phyloP scores from a whole-genome alignment of 306 rosid species.

The Rubus parviflorus region DNA sequence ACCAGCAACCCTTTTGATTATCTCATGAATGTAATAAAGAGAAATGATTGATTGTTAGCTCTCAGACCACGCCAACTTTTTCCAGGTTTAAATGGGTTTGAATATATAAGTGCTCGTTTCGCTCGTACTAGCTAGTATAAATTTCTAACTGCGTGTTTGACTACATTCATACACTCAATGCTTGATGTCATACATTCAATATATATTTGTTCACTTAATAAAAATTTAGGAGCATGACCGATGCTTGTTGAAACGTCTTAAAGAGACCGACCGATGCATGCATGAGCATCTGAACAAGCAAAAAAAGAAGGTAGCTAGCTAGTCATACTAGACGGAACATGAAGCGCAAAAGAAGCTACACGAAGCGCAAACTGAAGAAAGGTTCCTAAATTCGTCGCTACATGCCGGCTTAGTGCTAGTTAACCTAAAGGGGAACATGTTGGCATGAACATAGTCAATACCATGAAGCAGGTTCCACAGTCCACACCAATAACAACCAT shows the following conservation, averaged over 20 bases:
- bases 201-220: background rate
- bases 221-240: background rate
- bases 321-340: background rate
- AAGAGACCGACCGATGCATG: too few relatives aligned
- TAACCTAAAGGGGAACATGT: conserved; percentile 32
- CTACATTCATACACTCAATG: too few relatives aligned
- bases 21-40: background rate
- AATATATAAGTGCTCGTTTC: background rate
- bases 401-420: background rate
- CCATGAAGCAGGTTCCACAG: too few relatives aligned
- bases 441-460: conserved; percentile 8
- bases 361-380: background rate
- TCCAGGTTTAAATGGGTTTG: background rate
- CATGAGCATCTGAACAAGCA: background rate
- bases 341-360: background rate
- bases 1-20: background rate
- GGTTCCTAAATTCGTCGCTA: background rate
- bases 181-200: too few relatives aligned
- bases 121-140: background rate
- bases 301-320: background rate
- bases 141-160: background rate
- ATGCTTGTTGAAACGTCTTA: background rate
- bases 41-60: background rate
- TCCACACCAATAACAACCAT: too few relatives aligned
- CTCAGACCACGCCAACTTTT: background rate